phyloP scores from a whole-genome alignment of 1,284 basidiomycete species.

The Clitocybe nebularis region DNA sequence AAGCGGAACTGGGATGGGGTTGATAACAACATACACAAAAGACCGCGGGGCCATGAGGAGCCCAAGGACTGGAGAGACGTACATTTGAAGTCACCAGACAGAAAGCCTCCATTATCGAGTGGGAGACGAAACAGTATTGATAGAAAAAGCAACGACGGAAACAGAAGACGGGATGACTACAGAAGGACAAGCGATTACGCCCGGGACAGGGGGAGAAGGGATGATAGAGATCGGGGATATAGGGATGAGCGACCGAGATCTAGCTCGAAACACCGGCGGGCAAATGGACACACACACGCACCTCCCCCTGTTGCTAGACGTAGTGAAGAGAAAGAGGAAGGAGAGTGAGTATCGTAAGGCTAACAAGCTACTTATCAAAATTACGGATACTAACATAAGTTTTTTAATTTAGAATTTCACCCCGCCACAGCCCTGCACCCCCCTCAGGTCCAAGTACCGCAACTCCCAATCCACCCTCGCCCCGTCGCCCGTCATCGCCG shows the following conservation, averaged over 20 bases:
- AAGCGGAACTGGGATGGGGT: conserved; percentile 71
- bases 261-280: conserved; percentile 4
- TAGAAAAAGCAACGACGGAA: conserved; percentile 26
- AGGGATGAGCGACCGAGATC: conserved; percentile 19
- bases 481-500: conserved; percentile 23
- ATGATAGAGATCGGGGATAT: conserved; percentile 17
- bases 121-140: conserved; percentile 13
- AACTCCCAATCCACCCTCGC: conserved; percentile 17
- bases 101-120: conserved; percentile 30
- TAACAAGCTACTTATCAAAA: conserved; percentile 4
- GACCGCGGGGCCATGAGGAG: conserved; percentile 49
- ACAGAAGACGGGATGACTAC: conserved; percentile 20
- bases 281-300: background rate
- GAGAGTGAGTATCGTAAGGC: conserved; percentile 62
- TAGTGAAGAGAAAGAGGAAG: conserved; percentile 42
- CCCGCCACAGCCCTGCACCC: conserved; percentile 36
- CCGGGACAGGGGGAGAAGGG: conserved; percentile 17
- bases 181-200: conserved; percentile 19
- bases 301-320: background rate
- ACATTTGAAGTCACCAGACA: conserved; percentile 46
- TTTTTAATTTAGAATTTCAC: conserved; percentile 52
- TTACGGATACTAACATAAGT: conserved; percentile 11
- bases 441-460: conserved; percentile 17
- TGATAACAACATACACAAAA: conserved; percentile 46
- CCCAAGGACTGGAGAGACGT: conserved; percentile 75